These are phyloP conservation scores for Candida piceae DNA, from an alignment of 805 yeast genomes.

Conservation along the genomic window DNA sequence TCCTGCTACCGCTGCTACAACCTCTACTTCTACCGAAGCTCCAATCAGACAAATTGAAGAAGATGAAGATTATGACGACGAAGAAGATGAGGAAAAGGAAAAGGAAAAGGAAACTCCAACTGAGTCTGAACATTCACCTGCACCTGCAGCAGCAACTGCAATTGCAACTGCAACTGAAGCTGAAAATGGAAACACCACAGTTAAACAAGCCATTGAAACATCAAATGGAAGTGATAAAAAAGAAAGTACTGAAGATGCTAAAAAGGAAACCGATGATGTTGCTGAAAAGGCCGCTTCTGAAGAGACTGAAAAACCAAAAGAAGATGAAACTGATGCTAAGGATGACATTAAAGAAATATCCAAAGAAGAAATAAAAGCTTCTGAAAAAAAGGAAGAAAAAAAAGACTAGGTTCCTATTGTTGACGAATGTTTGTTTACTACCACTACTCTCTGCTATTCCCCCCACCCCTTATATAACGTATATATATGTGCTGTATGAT, in stretches of 20 bases:
- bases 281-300: too few species aligned
- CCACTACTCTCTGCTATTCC: too few species aligned
- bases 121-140: background rate
- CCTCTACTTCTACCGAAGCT: slow-evolving; percentile 16
- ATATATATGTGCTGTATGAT: too few species aligned
- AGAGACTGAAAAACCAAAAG: background rate
- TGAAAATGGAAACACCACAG: too few species aligned
- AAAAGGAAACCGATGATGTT: too few species aligned
- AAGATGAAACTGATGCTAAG: background rate
- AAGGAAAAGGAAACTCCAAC: slow-evolving; percentile 1
- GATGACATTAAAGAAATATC: background rate
- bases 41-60: slow-evolving; percentile 32
- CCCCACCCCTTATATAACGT: too few species aligned
- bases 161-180: too few species aligned
- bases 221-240: background rate
- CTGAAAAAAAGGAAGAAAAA: background rate
- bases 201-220: too few species aligned
- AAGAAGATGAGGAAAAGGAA: slow-evolving; percentile 12
- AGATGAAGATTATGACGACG: slow-evolving; percentile 35
- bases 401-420: background rate
- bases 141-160: background rate
- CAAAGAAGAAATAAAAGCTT: background rate
- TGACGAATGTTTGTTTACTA: background rate
- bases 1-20: background rate
- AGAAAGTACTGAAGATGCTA: too few species aligned